These are phyloP conservation scores for Lactarius pseudohatsudake DNA, from an alignment of 768 basidiomycete species.

Conservation along the genomic window DNA sequence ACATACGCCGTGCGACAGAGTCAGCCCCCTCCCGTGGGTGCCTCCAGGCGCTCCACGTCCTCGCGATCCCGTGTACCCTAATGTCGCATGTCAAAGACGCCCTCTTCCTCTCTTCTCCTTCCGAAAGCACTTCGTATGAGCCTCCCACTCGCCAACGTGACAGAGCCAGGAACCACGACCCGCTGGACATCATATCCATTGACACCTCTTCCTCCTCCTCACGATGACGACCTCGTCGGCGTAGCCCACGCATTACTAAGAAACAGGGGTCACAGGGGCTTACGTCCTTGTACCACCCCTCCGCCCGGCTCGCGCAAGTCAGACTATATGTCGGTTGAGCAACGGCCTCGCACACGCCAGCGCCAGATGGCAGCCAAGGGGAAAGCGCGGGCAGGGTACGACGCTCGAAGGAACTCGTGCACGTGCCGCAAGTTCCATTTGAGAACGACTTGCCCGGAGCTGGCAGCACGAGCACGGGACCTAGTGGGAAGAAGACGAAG, in stretches of 20 bases:
- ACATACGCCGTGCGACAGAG: conserved; percentile 11
- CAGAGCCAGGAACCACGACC: no score
- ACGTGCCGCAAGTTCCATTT: conserved; percentile 19
- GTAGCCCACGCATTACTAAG: background rate
- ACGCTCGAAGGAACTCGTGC: conserved; percentile 6
- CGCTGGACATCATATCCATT: conserved; percentile 12
- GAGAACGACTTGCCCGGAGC: conserved; percentile 9
- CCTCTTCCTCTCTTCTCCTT: no score
- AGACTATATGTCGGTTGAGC: no score
- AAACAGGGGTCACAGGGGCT: no score
- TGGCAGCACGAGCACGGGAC: background rate
- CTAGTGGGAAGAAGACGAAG: background rate
- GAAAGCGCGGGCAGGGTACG: background rate
- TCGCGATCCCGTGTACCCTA: background rate
- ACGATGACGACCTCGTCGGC: background rate
- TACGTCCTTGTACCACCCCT: no score
- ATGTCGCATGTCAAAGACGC: background rate
- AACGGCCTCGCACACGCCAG: background rate
- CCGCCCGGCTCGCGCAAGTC: no score
- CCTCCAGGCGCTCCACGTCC: background rate
- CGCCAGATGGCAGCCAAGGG: background rate
- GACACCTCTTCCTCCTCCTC: background rate
- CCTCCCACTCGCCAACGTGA: no score
- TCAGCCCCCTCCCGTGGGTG: background rate
- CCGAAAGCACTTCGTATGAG: no score